phyloP scores from a whole-genome alignment of 495 filamentous ascomycete genomes.

The Peziza echinospora region DNA sequence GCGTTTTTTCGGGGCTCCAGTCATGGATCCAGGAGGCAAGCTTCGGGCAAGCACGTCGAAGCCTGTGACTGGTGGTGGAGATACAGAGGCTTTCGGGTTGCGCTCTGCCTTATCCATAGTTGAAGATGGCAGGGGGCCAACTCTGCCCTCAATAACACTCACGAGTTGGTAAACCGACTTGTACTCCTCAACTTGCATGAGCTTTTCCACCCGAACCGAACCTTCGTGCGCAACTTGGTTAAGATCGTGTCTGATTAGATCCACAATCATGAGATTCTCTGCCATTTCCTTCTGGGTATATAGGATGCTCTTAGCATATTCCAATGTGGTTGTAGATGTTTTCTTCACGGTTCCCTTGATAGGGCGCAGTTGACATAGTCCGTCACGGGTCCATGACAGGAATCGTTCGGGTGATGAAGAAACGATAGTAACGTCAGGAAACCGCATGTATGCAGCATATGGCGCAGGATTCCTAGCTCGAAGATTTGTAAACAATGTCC shows the following conservation, averaged over 20 bases:
- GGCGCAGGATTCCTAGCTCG: constrained; percentile 59
- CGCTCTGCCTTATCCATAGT: background rate
- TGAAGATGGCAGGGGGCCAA: constrained; percentile 21
- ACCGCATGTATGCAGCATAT: constrained; percentile 61
- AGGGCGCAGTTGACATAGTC: constrained; percentile 44
- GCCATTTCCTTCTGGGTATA: constrained; percentile 70
- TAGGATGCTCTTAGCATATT: constrained; percentile 41
- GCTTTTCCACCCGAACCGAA: constrained; percentile 39
- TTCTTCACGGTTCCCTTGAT: constrained; percentile 94
- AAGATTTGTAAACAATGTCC: constrained; percentile 52
- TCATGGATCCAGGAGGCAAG: constrained; percentile 84
- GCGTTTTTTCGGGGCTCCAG: constrained; percentile 78
- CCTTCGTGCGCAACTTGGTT: constrained; percentile 56
- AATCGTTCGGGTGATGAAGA: constrained; percentile 87
- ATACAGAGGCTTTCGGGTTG: background rate
- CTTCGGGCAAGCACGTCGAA: constrained; percentile 55
- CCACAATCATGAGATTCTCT: constrained; percentile 97
- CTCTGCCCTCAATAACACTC: constrained; percentile 55
- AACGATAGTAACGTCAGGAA: constrained; percentile 47
- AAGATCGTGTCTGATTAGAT: constrained; percentile 79
- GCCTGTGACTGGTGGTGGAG: constrained; percentile 26
- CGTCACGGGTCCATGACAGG: constrained; percentile 42
- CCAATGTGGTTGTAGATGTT: constrained; percentile 36
- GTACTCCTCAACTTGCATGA: constrained; percentile 77
- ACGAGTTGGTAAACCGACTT: constrained; percentile 77